Evolutionary conservation across 192 early-diverging fungal species (phyloP), one percentile per base, ranked within the genome.

Genomic region (Linnemannia exigua): DNA sequence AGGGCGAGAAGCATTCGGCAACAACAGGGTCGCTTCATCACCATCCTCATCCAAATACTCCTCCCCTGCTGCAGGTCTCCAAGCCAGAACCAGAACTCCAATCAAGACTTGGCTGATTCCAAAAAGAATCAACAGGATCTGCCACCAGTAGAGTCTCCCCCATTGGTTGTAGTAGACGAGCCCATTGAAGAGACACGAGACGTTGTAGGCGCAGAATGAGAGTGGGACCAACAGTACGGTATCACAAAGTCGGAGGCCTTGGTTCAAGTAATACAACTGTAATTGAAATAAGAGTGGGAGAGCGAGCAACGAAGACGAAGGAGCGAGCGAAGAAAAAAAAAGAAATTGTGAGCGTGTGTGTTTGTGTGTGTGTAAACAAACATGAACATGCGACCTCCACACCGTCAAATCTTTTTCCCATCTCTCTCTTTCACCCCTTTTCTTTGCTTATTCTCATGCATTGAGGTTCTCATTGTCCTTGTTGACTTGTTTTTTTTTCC

Each of bases 81-180:
- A 92, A 35, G 94, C 94, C 37, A 96, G 78, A 33, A 95, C 88
- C 52, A 92, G 68, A 4, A 96, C 95, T 11, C 95, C 95, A 19
- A 87, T 71, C 15, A 92, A 88, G 22, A 95, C 92, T 67, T 94
- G 84, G 17, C 89, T 88, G 36, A 95, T 91, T 37, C 95, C 95
- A 19, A 93, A 75, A 38, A 93, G 91, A 63, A 96, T 94, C 76
- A 95, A 86, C 8, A 92, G 72, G 48, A 95, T 81, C 79, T 95
- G 94, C 74, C 88, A 88, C 79, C 92, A 87, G 37, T 76, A 80
- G 44, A 96, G 85, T 35, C 92, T 88, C 2, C 87, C 87, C 87
- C 95, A 87, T 88, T 96, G 95, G 80, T 95, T 88, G 81, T 94
- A 96, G 73, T 96, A 96, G 11, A 96, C 94, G n/a, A 96, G 87